Evolutionary conservation across 345 rosid genomes (phyloP).

Genomic region (Diplotaxis tenuifolia): DNA sequence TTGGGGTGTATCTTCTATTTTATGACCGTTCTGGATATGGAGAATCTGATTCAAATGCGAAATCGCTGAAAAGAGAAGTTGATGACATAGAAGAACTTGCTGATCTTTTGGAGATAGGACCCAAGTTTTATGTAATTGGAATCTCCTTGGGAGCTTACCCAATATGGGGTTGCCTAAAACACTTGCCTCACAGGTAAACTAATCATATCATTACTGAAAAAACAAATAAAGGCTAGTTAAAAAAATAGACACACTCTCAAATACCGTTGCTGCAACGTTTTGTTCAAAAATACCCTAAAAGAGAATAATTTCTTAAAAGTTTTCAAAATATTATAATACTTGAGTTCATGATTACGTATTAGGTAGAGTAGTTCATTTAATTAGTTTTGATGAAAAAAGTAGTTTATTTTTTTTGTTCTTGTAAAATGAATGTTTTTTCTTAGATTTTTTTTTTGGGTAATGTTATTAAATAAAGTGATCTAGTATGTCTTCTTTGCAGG

Average conservation of each 20-base stretch:
- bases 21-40: slow-evolving; percentile 92
- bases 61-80: slow-evolving; percentile 65
- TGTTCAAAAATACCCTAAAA: no score
- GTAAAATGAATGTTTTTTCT: no score
- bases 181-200: slow-evolving; percentile 71
- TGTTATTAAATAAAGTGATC: background rate
- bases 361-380: no score
- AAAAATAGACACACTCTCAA: background rate
- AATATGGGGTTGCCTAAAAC: slow-evolving; percentile 76
- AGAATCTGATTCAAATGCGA: slow-evolving; percentile 66
- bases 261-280: no score
- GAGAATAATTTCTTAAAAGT: no score
- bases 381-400: no score
- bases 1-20: slow-evolving; percentile 61
- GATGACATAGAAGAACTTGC: slow-evolving; percentile 72
- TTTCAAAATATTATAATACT: no score
- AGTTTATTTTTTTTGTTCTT: no score
- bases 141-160: slow-evolving; percentile 89
- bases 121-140: slow-evolving; percentile 71
- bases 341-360: no score
- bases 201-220: slow-evolving; percentile 1
- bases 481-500: slow-evolving; percentile 57
- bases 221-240: background rate
- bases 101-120: slow-evolving; percentile 61
- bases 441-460: no score